phyloP scores from a whole-genome alignment of 805 yeast species.

The Saturnispora galanensis region DNA sequence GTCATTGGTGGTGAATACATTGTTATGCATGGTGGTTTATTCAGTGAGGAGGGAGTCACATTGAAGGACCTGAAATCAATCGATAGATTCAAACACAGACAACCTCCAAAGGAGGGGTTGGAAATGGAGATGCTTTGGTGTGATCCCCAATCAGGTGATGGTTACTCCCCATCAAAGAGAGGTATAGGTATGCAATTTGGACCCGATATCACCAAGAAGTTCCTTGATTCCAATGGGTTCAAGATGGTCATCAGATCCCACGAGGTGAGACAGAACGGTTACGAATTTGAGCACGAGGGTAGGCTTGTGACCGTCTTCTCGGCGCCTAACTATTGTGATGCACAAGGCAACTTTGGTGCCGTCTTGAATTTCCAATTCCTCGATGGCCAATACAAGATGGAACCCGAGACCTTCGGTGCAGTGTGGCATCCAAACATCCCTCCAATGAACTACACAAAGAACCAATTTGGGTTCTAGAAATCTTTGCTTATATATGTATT shows the following conservation, averaged over 20 bases:
- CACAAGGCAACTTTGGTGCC: conserved; percentile 86
- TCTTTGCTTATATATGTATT: background rate
- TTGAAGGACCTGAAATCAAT: conserved; percentile 65
- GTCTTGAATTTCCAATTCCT: conserved; percentile 58
- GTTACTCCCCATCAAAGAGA: conserved; percentile 81
- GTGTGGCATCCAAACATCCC: conserved; percentile 84
- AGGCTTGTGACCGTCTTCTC: conserved; percentile 87
- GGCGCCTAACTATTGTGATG: conserved; percentile 96
- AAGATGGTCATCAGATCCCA: conserved; percentile 86
- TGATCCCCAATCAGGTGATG: conserved; percentile 75
- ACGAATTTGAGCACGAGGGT: conserved; percentile 79
- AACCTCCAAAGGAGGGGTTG: conserved; percentile 84
- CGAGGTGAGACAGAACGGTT: conserved; percentile 90
- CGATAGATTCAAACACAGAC: conserved; percentile 55
- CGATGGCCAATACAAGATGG: conserved; percentile 33
- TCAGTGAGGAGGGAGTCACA: conserved; percentile 64
- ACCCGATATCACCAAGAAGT: conserved; percentile 79
- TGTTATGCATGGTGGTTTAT: conserved; percentile 93
- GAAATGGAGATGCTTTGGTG: conserved; percentile 98
- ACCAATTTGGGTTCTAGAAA: conserved; percentile 30
- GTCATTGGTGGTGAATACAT: conserved; percentile 69
- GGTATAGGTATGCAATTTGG: conserved; percentile 97
- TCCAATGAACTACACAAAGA: conserved; percentile 83
- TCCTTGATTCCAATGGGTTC: conserved; percentile 62
- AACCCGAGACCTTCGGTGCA: conserved; percentile 52